Percentiles rank a stretch among this genome's conserved stretches.
These are phyloP conservation scores for Phytopythium chamaehyphon DNA, from an alignment of 352 stramenopile genomes.

Conservation along the genomic window DNA sequence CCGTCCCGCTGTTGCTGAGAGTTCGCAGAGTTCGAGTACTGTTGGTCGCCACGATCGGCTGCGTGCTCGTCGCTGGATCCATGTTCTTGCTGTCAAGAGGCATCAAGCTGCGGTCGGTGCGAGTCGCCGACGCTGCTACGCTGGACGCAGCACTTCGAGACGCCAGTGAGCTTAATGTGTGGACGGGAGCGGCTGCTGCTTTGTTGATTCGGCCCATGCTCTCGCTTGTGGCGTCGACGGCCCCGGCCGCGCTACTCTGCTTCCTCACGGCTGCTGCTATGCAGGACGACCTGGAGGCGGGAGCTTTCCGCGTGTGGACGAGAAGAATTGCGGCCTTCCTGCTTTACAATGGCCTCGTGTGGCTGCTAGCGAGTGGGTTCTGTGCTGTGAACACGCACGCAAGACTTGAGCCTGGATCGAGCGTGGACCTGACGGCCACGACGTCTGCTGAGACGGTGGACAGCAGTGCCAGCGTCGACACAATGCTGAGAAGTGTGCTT, in stretches of 20 bases:
- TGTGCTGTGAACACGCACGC: conserved; percentile 48
- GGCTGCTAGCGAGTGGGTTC: conserved; percentile 65
- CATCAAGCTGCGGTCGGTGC: conserved; percentile 32
- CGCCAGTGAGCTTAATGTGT: conserved; percentile 34
- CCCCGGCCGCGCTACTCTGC: conserved; percentile 49
- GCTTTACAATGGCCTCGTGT: conserved; percentile 39
- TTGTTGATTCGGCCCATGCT: conserved; percentile 46
- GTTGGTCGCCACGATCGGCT: conserved; percentile 14
- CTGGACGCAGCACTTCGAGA: conserved; percentile 1
- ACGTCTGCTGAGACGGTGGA: not conserved
- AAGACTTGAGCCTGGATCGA: conserved; percentile 2
- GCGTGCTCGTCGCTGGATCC: conserved; percentile 10
- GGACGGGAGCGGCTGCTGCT: conserved; percentile 27
- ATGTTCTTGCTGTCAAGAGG: conserved; percentile 34
- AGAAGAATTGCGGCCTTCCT: conserved; percentile 15
- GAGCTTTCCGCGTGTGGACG: not conserved
- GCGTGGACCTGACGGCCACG: not conserved
- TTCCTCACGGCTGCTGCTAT: conserved; percentile 52
- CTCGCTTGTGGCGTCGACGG: conserved; percentile 32
- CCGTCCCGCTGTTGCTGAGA: conserved; percentile 37
- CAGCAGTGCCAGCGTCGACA: conserved; percentile 9
- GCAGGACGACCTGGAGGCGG: conserved; percentile 20
- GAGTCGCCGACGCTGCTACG: conserved; percentile 5
- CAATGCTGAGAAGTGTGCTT: conserved; percentile 36
- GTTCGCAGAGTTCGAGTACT: conserved; percentile 38